Base-by-base conservation (phyloP, 345 rosid genomes). In the Eucalyptus virginea region DNA sequence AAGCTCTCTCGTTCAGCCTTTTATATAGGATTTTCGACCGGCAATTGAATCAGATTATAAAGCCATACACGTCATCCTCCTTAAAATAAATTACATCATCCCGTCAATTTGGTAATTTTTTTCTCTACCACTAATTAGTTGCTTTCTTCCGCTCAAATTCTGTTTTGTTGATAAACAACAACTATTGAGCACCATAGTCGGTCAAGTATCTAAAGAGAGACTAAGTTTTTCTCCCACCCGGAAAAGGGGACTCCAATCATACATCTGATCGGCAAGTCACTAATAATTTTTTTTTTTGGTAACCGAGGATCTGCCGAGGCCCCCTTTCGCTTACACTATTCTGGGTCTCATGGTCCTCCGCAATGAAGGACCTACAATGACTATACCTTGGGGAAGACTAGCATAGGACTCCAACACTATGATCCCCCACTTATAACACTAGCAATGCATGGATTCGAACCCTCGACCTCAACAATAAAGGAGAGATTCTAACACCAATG, bases 331-430 rank as follows among this genome's bases (percentile, higher is more conserved):
- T 14, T 49, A 49, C 1, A 3, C 17, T 49, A 49, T 49, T 13
- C 1, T 2, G 0, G 50, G 50, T 49, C 50, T 49, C 50, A 49
- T 0, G 3, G 50, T 49, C 50, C 50, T 49, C 0, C 0, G 3
- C 17, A 0, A 49, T 49, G 50, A 49, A 49, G 50, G 50, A 49
- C 50, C 0, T 49, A 13, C 50, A 49, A 49, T 3, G 17, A 49
- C 50, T 49, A 49, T 49, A 49, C 16, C 6, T 48, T 5, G 17
- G 50, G 50, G 6, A 49, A 49, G 50, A 49, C 50, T 49, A 49
- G 50, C 50, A 49, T 2, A 14, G 3, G 50, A 49, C 1, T 5
- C 50, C 50, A 49, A 49, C 0, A 49, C 0, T 17, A 49, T 13
- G 0, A 0, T 2, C 17, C 50, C 6, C 50, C 50, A 49, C 50